These are phyloP conservation scores for Exophiala xenobiotica DNA, from an alignment of 2,329 filamentous ascomycete species.

Conservation along the genomic window DNA sequence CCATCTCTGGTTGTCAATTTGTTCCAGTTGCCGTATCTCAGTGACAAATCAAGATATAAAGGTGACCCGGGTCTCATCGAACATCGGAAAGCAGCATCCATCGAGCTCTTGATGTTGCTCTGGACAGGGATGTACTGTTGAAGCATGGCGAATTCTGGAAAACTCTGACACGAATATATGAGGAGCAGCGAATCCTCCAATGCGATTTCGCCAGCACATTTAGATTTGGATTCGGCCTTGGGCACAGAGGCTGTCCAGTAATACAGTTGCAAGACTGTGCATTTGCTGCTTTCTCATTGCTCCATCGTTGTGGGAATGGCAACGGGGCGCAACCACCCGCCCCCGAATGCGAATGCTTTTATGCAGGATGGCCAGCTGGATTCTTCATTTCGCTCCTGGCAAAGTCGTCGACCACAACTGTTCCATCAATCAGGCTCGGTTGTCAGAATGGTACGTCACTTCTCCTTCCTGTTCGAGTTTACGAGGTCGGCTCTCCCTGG, in stretches of 20 bases:
- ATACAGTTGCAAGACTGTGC: neutral
- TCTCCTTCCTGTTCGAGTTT: too few relatives aligned
- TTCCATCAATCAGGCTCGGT: constrained; percentile 18
- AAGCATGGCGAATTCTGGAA: constrained; percentile 1
- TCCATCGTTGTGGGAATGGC: constrained; percentile 19
- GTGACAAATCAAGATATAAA: constrained; percentile 19
- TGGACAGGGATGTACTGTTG: constrained; percentile 21
- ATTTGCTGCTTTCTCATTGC: constrained; percentile 4
- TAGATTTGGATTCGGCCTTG: constrained; percentile 25
- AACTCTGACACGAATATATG: constrained; percentile 15
- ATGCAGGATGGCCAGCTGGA: constrained; percentile 17
- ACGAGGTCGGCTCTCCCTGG: too few relatives aligned
- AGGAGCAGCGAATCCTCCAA: constrained; percentile 15
- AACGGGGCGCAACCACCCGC: constrained; percentile 14
- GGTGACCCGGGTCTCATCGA: constrained; percentile 10
- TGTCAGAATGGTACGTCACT: constrained; percentile 20
- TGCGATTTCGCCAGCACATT: constrained; percentile 20
- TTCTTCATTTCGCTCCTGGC: constrained; percentile 26
- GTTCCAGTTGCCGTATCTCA: constrained; percentile 1
- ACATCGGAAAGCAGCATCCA: constrained; percentile 15
- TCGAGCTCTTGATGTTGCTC: neutral
- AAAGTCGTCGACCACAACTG: constrained; percentile 21
- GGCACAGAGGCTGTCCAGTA: constrained; percentile 16
- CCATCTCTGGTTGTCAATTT: constrained; percentile 8
- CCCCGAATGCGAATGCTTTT: constrained; percentile 4